Percentiles rank a stretch among this genome's conserved stretches.
Conservation (phyloP, 148 eudicot species). For the Rhododendron ovatum region DNA sequence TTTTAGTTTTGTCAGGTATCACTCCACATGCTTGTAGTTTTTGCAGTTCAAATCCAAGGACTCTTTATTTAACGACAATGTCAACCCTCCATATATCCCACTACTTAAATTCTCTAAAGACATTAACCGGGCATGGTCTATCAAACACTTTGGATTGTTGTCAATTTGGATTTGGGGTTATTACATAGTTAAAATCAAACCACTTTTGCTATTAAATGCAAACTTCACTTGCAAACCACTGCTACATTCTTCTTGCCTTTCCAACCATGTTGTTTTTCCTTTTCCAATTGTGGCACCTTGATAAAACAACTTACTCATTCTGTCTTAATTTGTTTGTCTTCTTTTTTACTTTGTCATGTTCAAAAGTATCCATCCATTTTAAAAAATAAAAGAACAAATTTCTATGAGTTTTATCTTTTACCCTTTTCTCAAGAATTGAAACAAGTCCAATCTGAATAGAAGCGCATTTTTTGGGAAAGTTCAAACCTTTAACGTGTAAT, state of each 20-base stretch:
- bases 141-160: background rate
- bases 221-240: background rate
- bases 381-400: background rate
- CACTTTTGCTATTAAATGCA: background rate
- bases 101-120: background rate
- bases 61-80: background rate
- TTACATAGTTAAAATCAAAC: background rate
- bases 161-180: background rate
- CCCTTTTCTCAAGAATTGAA: background rate
- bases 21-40: background rate
- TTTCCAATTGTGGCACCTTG: background rate
- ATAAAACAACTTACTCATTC: background rate
- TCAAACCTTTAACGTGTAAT: background rate
- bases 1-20: background rate
- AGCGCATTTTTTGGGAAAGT: background rate
- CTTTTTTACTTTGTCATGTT: no score
- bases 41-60: background rate
- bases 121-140: background rate
- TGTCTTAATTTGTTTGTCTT: background rate
- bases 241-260: background rate
- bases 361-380: background rate
- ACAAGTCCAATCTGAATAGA: background rate
- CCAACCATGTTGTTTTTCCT: background rate
- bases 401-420: background rate
- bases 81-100: background rate